Percentiles rank a stretch among this genome's conserved stretches.
phyloP scores from a whole-genome alignment of 1,139 yeast species.

The Suhomyces yuchorum region DNA sequence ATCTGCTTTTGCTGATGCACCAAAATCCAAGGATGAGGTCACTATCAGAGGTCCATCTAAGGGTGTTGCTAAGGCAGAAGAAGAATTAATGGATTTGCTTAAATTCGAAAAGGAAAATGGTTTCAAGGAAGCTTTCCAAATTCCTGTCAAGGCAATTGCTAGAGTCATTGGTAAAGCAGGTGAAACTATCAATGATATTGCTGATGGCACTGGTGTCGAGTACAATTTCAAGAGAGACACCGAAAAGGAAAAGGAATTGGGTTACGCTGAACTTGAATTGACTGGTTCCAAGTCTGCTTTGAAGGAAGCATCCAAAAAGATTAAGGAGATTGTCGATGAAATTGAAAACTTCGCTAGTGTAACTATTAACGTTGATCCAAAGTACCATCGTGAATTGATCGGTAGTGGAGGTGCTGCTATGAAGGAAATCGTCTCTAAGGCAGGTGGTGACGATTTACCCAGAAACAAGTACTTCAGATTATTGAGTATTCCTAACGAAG shows the following conservation, averaged over 20 bases:
- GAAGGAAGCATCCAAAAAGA: conserved; percentile 66
- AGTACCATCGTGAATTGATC: conserved; percentile 75
- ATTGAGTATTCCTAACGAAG: conserved; percentile 75
- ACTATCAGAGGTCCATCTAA: conserved; percentile 88
- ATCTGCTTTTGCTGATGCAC: conserved; percentile 34
- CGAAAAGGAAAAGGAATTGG: conserved; percentile 43
- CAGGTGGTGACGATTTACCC: conserved; percentile 69
- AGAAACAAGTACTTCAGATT: conserved; percentile 54
- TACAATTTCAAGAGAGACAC: conserved; percentile 60
- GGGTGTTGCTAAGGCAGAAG: conserved; percentile 83
- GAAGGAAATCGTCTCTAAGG: conserved; percentile 72
- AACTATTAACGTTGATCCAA: conserved; percentile 70
- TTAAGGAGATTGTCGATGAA: conserved; percentile 65
- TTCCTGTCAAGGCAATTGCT: conserved; percentile 75
- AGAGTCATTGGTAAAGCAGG: conserved; percentile 90
- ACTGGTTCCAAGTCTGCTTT: conserved; percentile 84
- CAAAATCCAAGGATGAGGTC: conserved; percentile 61
- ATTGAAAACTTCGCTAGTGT: conserved; percentile 65
- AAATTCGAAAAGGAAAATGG: conserved; percentile 91
- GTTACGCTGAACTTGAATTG: conserved; percentile 61
- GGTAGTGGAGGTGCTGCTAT: conserved; percentile 81
- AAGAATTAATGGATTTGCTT: conserved; percentile 80
- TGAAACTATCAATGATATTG: conserved; percentile 78
- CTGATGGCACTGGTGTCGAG: conserved; percentile 78
- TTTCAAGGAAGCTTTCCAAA: conserved; percentile 57